These are phyloP conservation scores for Leccinum subgranulosum DNA, from an alignment of 768 basidiomycete genomes.

Conservation along the genomic window DNA sequence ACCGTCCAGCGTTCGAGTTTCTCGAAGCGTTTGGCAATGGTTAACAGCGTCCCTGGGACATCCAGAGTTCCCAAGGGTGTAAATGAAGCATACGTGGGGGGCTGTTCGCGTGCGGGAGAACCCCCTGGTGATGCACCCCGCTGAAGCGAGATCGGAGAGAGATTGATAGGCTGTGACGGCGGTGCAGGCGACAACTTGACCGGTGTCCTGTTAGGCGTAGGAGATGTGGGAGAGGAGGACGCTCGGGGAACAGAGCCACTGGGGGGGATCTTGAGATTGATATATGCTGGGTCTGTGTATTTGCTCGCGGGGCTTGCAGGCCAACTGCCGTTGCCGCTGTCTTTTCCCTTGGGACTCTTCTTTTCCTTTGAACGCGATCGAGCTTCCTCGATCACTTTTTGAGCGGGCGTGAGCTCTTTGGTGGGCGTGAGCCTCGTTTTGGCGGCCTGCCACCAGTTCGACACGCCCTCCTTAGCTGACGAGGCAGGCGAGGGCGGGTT, in stretches of 20 bases:
- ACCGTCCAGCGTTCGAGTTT: constrained; percentile 91
- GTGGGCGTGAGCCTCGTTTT: constrained; percentile 77
- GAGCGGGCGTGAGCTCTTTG: constrained; percentile 83
- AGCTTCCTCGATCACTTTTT: constrained; percentile 74
- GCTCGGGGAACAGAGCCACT: constrained; percentile 46
- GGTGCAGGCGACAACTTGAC: constrained; percentile 32
- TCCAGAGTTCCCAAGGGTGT: constrained; percentile 68
- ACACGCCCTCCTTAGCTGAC: constrained; percentile 56
- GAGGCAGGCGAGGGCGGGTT: constrained; percentile 61
- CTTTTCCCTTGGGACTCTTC: constrained; percentile 39
- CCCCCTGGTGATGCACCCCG: constrained; percentile 38
- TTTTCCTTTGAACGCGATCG: constrained; percentile 63
- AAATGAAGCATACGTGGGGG: constrained; percentile 78
- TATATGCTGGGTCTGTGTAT: constrained; percentile 53
- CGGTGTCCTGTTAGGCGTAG: constrained; percentile 46
- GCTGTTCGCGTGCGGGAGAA: constrained; percentile 43
- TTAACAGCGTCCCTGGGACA: constrained; percentile 67
- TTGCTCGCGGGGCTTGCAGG: constrained; percentile 51
- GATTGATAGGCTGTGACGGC: constrained; percentile 44
- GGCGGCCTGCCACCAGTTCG: constrained; percentile 71
- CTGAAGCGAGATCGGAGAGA: constrained; percentile 66
- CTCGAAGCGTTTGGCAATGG: constrained; percentile 75
- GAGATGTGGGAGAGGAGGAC: constrained; percentile 54
- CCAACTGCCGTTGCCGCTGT: constrained; percentile 40
- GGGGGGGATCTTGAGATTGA: constrained; percentile 54